Evolutionary conservation across 2,329 filamentous ascomycete species (phyloP), one percentile per base, ranked within the genome.

Genomic region (Bertia moriformis): DNA sequence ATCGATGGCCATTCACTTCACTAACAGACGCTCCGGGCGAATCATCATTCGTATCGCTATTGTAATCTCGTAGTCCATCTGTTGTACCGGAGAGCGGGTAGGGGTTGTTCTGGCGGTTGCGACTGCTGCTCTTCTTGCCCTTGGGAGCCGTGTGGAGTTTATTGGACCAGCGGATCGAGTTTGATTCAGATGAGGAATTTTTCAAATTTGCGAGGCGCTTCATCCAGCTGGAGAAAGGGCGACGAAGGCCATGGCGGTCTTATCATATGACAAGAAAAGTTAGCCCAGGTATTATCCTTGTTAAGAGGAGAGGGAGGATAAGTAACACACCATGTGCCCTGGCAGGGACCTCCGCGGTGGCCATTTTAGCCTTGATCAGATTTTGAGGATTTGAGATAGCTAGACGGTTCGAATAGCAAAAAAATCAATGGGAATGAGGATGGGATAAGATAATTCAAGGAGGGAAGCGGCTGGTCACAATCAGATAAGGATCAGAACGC

Each of bases 151-250:
- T 40, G 33, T 37, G 42, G 33, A 41, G 45, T 32, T 51, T 51
- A 46, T 41, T 52, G 49, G 65, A 62, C 52, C 64, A 65, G 38
- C 49, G 53, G 42, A 47, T 55, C 40, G 58, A 52, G 15, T 29
- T 48, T 14, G 66, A 59, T 35, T 71, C 63, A 46, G 59, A 65
- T 18, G 68, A 70, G 13, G 69, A 66, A 45, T 55, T 59, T 52
- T 78, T 80, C 45, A 79, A 64, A 45, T 68, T 77, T 15, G 73
- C 71, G 19, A 81, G 66, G 38, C 73, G 71, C 58, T 76, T 78
- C 64, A 82, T 73, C 68, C 75, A 78, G 44, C 67, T 69, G 17
- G 74, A 66, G 49, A 81, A 81, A 17, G 76, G 75, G 45, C 69
- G 69, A 48, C 73, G 69, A 49, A 71, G 71, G 46, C 59, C 60